Evolutionary conservation across 257 asterid genomes (phyloP).

Genomic region (Solanum piurae): DNA sequence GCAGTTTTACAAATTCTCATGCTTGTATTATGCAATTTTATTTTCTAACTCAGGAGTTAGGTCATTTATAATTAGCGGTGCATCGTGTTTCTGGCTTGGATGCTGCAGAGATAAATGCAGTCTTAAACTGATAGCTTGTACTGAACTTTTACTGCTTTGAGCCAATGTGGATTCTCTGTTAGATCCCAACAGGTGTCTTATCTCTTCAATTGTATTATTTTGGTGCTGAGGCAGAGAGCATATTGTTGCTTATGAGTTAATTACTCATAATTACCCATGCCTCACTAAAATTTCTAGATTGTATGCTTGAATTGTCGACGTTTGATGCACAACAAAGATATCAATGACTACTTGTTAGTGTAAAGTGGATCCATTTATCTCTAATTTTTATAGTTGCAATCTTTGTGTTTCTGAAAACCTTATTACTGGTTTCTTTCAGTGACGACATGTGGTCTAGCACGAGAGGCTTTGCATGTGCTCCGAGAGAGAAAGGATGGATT

Average conservation of each 20-base stretch:
- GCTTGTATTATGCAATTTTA: not conserved
- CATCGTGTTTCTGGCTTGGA: not conserved
- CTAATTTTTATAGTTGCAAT: not conserved
- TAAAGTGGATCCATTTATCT: not conserved
- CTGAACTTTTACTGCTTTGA: not conserved
- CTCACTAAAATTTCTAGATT: not conserved
- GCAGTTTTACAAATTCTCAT: not conserved
- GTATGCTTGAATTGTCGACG: not conserved
- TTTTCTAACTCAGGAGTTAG: not conserved
- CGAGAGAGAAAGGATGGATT: conserved; percentile 76
- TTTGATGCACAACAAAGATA: not conserved
- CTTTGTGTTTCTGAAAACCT: conserved; percentile 1
- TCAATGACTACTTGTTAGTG: not conserved
- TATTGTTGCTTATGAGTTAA: not conserved
- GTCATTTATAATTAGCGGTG: not conserved
- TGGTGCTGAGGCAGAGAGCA: not conserved
- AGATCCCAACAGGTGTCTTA: not conserved
- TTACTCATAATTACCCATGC: not conserved
- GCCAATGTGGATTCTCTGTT: not conserved
- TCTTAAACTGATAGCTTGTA: not conserved
- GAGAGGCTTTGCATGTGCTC: conserved; percentile 67
- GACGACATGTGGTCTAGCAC: conserved; percentile 64
- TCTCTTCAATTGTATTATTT: not conserved
- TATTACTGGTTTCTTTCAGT: conserved; percentile 40
- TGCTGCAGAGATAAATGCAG: not conserved